Percentiles rank a stretch among this genome's conserved stretches.
phyloP scores from a whole-genome alignment of 1,284 basidiomycete species.

The Austropuccinia psidii region DNA sequence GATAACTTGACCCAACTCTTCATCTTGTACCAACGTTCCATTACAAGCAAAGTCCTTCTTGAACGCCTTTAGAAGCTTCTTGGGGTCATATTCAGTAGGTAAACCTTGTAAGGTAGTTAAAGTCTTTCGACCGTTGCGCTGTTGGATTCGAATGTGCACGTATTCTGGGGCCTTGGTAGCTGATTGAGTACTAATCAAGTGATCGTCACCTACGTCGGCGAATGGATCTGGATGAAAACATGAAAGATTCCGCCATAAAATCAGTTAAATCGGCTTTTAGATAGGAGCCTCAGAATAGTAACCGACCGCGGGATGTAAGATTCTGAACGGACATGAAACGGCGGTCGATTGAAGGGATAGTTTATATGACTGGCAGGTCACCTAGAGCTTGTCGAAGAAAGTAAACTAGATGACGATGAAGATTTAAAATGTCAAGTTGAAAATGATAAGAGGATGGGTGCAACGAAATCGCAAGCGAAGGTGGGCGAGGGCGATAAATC shows the following conservation, averaged over 20 bases:
- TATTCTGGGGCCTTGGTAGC: conserved; percentile 40
- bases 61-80: conserved; percentile 98
- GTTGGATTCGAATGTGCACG: conserved; percentile 68
- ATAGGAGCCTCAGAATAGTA: not conserved
- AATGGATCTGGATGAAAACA: conserved; percentile 65
- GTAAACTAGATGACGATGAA: too few relatives aligned
- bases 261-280: conserved; percentile 44
- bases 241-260: conserved; percentile 22
- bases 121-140: conserved; percentile 98
- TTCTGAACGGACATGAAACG: conserved; percentile 88
- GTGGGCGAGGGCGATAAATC: not conserved
- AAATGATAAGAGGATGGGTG: not conserved
- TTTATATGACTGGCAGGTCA: too few relatives aligned
- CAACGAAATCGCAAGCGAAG: not conserved
- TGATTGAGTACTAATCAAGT: conserved; percentile 41
- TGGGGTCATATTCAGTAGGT: conserved; percentile 91
- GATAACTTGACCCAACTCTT: conserved; percentile 94
- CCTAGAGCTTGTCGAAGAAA: too few relatives aligned
- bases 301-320: conserved; percentile 66
- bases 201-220: conserved; percentile 72
- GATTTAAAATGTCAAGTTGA: too few relatives aligned
- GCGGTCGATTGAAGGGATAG: too few relatives aligned
- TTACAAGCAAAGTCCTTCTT: conserved; percentile 95
- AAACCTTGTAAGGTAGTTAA: conserved; percentile 96
- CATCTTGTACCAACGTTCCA: conserved; percentile 92